A percentile compares a stretch with the other conserved stretches of the same genome.
Evolutionary conservation across 2,329 filamentous ascomycete species (phyloP).

Genomic region (Diaporthe citrichinensis): DNA sequence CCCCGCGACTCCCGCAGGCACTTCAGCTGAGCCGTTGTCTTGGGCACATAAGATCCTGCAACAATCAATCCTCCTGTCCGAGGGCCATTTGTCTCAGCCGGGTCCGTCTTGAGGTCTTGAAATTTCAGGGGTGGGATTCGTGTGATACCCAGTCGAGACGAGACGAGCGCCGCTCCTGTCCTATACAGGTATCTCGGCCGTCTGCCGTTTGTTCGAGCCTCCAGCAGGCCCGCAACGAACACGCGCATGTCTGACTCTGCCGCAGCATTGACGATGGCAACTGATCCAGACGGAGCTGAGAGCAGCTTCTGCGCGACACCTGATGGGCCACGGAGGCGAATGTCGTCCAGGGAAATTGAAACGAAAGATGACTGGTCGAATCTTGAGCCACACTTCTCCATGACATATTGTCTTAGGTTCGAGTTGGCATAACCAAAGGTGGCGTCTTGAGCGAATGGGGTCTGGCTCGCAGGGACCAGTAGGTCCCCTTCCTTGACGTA

Average conservation of each 20-base stretch:
- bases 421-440: slow-evolving; percentile 71
- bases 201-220: slow-evolving; percentile 50
- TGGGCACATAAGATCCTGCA: slow-evolving; percentile 71
- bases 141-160: slow-evolving; percentile 65
- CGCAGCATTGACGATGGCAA: slow-evolving; percentile 64
- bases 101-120: slow-evolving; percentile 55
- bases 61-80: slow-evolving; percentile 64
- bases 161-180: slow-evolving; percentile 59
- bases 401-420: slow-evolving; percentile 65
- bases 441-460: slow-evolving; percentile 70
- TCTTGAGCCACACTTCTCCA: slow-evolving; percentile 64
- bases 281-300: slow-evolving; percentile 52
- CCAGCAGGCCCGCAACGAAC: slow-evolving; percentile 63
- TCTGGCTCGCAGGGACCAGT: slow-evolving; percentile 64
- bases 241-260: slow-evolving; percentile 67
- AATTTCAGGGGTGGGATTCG: slow-evolving; percentile 66
- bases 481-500: slow-evolving; percentile 67
- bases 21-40: slow-evolving; percentile 69
- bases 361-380: slow-evolving; percentile 56
- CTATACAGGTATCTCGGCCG: slow-evolving; percentile 53
- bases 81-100: slow-evolving; percentile 43
- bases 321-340: too few species aligned
- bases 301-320: slow-evolving; percentile 53
- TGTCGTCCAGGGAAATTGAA: slow-evolving; percentile 60
- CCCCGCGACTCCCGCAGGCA: slow-evolving; percentile 56